Evolutionary conservation across 768 basidiomycete genomes (phyloP).

Genomic region (Lactarius pseudohatsudake): DNA sequence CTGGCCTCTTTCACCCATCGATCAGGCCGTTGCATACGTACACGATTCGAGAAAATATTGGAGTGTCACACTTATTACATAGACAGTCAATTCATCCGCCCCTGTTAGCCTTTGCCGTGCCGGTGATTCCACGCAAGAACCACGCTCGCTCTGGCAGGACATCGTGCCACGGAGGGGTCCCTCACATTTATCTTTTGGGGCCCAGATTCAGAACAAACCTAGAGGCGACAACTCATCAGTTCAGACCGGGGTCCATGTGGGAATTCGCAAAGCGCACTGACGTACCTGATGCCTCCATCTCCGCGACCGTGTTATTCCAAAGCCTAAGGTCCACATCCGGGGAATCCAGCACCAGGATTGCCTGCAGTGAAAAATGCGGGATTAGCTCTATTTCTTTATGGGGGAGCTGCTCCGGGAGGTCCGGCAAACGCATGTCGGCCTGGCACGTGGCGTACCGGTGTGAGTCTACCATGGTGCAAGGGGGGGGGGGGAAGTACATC

Average conservation of each 20-base stretch:
- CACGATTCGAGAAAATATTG: background rate
- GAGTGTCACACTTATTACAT: conserved; percentile 1
- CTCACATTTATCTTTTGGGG: background rate
- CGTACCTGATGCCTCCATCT: conserved; percentile 29
- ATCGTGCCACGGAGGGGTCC: background rate
- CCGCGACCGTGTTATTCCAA: conserved; percentile 29
- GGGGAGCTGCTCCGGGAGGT: conserved; percentile 12
- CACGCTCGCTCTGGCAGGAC: background rate
- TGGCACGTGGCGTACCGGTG: conserved; percentile 1
- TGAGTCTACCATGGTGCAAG: conserved; percentile 10
- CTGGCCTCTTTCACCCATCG: background rate
- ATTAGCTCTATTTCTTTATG: conserved; percentile 16
- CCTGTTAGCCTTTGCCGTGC: background rate
- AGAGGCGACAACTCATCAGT: conserved; percentile 6
- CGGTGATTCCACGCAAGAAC: background rate
- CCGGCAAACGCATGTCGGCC: conserved; percentile 14
- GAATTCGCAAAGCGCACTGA: background rate
- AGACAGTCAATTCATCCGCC: background rate
- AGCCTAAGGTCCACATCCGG: conserved; percentile 26
- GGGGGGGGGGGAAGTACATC: background rate
- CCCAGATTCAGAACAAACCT: conserved; percentile 14
- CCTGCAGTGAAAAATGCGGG: conserved; percentile 24
- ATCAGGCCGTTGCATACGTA: background rate
- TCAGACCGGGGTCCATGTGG: background rate
- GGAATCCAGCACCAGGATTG: conserved; percentile 28